Percentiles rank a stretch among this genome's conserved stretches.
These are phyloP conservation scores for Hamamelis virginiana DNA, from an alignment of 164 flowering plant species.

Conservation along the genomic window DNA sequence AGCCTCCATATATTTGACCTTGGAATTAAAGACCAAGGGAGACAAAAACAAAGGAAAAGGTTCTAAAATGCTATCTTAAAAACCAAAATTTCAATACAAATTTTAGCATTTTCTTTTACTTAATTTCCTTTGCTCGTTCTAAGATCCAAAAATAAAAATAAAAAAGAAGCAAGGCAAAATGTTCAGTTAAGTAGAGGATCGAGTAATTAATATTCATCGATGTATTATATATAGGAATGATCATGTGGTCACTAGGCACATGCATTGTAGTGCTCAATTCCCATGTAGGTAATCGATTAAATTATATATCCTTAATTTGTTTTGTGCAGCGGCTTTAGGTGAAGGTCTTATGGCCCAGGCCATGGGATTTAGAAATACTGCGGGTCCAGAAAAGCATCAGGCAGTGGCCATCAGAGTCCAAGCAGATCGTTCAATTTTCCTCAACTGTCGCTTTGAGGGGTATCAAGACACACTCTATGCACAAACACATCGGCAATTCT, in stretches of 20 bases:
- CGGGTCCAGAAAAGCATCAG: constrained; percentile 50
- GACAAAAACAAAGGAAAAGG: too few species aligned
- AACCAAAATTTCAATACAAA: too few species aligned
- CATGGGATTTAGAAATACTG: constrained; percentile 47
- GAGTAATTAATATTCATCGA: too few species aligned
- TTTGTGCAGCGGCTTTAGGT: constrained; percentile 30
- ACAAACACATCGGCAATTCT: constrained; percentile 42
- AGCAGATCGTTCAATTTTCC: constrained; percentile 36
- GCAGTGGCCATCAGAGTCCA: constrained; percentile 57
- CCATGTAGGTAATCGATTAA: background rate
- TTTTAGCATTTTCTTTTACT: background rate
- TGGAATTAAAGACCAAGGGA: too few species aligned
- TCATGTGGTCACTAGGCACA: too few species aligned
- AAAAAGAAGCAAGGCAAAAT: too few species aligned
- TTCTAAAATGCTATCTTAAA: too few species aligned
- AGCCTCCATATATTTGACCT: too few species aligned
- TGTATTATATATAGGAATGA: too few species aligned
- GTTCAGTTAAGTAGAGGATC: too few species aligned
- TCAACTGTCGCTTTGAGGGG: constrained; percentile 43
- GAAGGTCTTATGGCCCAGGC: constrained; percentile 31
- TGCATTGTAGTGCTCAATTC: too few species aligned
- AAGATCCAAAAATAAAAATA: too few species aligned
- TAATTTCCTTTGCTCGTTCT: background rate
- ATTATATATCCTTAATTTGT: background rate
- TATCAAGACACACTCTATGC: constrained; percentile 41